These are phyloP conservation scores for Rutstroemia sydowiana DNA, from an alignment of 2,329 filamentous ascomycete species.

Conservation along the genomic window DNA sequence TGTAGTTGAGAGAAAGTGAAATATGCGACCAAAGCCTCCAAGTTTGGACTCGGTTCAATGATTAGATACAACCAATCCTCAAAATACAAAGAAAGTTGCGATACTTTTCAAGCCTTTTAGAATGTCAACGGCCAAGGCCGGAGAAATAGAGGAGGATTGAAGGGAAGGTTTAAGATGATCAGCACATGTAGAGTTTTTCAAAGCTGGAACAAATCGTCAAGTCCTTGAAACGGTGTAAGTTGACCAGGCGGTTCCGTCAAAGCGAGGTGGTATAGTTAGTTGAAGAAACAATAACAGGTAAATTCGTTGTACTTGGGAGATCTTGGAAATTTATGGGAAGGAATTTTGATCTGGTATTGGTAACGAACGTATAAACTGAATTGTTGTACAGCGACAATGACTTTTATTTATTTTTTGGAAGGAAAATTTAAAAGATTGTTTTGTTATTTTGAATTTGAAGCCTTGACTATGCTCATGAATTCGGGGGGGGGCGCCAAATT, in stretches of 20 bases:
- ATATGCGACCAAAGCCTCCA: not conserved
- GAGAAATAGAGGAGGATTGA: not conserved
- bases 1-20: slow-evolving; percentile 25
- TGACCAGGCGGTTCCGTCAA: slow-evolving; percentile 6
- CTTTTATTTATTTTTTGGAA: no score
- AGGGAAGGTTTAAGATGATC: not conserved
- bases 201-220: slow-evolving; percentile 5
- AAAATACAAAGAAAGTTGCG: not conserved
- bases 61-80: not conserved
- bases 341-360: not conserved
- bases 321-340: not conserved
- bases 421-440: not conserved
- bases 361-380: slow-evolving; percentile 9
- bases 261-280: slow-evolving; percentile 6
- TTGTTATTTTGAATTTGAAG: not conserved
- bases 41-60: not conserved
- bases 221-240: slow-evolving; percentile 6
- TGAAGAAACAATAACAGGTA: slow-evolving; percentile 1
- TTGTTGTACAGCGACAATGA: slow-evolving; percentile 11
- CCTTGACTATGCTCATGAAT: not conserved
- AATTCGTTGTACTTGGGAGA: not conserved
- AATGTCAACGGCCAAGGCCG: not conserved
- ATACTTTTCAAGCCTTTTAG: not conserved
- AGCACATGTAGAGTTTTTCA: slow-evolving; percentile 1
- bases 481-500: not conserved